Conservation (phyloP, 352 stramenopile species). For the Globisporangium recalcitrans region DNA sequence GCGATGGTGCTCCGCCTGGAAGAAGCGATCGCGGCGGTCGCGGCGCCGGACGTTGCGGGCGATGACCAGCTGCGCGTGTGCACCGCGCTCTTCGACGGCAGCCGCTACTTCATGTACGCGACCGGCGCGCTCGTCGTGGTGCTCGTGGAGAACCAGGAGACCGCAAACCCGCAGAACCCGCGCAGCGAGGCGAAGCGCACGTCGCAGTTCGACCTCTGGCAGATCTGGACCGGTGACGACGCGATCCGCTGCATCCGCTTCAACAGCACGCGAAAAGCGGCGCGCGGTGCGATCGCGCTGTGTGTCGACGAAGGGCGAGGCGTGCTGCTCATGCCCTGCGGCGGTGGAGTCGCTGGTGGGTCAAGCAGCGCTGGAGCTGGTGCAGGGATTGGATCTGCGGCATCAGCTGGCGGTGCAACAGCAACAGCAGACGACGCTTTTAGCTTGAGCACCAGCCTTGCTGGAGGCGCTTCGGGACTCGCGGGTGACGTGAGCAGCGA, state of each 20-base stretch:
- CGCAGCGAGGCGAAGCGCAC: slow-evolving; percentile 21
- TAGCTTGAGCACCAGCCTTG: not conserved
- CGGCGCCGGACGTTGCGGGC: slow-evolving; percentile 26
- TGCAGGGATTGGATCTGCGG: slow-evolving; percentile 2
- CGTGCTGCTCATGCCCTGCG: slow-evolving; percentile 50
- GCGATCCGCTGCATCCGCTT: slow-evolving; percentile 46
- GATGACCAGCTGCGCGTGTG: slow-evolving; percentile 24
- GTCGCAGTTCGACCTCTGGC: slow-evolving; percentile 63
- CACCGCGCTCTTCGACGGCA: slow-evolving; percentile 39
- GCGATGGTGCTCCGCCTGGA: slow-evolving; percentile 17
- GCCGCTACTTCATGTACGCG: slow-evolving; percentile 57
- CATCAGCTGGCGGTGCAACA: not conserved
- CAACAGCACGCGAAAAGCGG: slow-evolving; percentile 43
- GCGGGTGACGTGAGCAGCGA: slow-evolving; percentile 24
- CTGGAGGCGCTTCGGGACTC: not conserved
- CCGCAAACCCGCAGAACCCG: slow-evolving; percentile 8
- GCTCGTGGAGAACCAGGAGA: slow-evolving; percentile 37
- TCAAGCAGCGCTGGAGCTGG: slow-evolving; percentile 3
- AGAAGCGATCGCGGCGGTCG: slow-evolving; percentile 34
- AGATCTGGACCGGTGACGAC: slow-evolving; percentile 54
- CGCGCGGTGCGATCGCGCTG: slow-evolving; percentile 52
- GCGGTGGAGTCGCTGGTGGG: not conserved
- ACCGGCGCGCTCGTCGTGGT: slow-evolving; percentile 56
- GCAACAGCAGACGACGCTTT: slow-evolving; percentile 3
- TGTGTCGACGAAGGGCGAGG: slow-evolving; percentile 57